Evolutionary conservation across 1,284 basidiomycete genomes (phyloP), one percentile per base, ranked within the genome.

Genomic region (Boletus albobrunnescens): DNA sequence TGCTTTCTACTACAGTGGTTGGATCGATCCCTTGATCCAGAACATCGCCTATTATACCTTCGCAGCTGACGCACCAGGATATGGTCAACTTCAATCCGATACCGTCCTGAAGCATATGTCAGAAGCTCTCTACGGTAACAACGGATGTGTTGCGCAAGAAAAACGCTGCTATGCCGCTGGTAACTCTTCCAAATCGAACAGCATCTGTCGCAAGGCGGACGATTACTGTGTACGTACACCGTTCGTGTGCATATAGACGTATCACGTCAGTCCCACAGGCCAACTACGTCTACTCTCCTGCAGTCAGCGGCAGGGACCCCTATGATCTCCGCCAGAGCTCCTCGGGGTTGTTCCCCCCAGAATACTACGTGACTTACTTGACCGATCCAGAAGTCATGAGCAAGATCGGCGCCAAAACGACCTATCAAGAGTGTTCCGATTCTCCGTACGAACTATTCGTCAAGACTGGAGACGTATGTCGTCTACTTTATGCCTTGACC

Each of bases 1-100:
- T 23, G 5, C 7, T 33, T 8, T 20, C 36, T 38, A 37, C 1
- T 49, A 4, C 47, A 84, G 82, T 52, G 81, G 81, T 27, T 82
- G 82, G 82, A 80, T 72, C 46, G 82, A 85, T 53, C 80, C 82
- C 1, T 67, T 82, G 20, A 69, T 83, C 36, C 82, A 84, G 53
- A 76, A 79, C 55, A 58, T 79, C 52, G 76, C 82, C 6, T 84
- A 79, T 50, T 70, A 84, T 47, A 70, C 71, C 36, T 85, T 83
- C 50, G 78, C 80, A 0, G 75, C 72, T 0, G 59, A 80, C 35
- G 82, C 82, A 0, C 82, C 82, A 3, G 80, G 81, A 16, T 84
- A 84, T 51, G 81, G 82, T 8, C 81, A 73, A 52, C 72, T 84
- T 3, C 77, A 79, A 50, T 69, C 68, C 24, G 67, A 74, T 38